Evolutionary conservation across 768 basidiomycete species (phyloP).

Genomic region (Serpula lacrymans): DNA sequence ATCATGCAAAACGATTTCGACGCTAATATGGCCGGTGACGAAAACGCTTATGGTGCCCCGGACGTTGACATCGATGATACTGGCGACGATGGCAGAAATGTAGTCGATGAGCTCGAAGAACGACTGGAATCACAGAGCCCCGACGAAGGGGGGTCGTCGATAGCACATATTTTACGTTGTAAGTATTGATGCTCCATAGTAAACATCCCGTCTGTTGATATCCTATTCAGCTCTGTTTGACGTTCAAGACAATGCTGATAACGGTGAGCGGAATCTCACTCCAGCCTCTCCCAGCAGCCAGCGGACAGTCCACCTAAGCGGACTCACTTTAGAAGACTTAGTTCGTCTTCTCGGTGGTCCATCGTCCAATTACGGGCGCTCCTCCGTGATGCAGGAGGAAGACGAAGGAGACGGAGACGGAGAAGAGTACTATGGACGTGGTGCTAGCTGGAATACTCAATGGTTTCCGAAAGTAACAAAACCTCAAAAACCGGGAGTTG

Average conservation of each 20-base stretch:
- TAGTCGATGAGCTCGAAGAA: slow-evolving; percentile 34
- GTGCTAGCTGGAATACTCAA: slow-evolving; percentile 22
- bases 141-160: slow-evolving; percentile 18
- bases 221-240: slow-evolving; percentile 22
- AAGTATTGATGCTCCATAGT: slow-evolving; percentile 4
- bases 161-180: slow-evolving; percentile 29
- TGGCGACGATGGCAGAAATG: too few relatives aligned
- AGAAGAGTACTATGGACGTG: slow-evolving; percentile 18
- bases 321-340: slow-evolving; percentile 22
- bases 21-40: slow-evolving; percentile 24
- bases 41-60: slow-evolving; percentile 30
- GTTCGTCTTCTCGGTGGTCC: slow-evolving; percentile 16
- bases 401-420: slow-evolving; percentile 35
- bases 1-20: slow-evolving; percentile 3
- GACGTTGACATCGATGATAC: slow-evolving; percentile 33
- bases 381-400: too few relatives aligned
- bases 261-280: too few relatives aligned
- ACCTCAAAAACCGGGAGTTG: slow-evolving; percentile 60
- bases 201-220: slow-evolving; percentile 4
- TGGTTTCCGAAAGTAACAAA: slow-evolving; percentile 45
- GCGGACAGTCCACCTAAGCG: not conserved
- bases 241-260: slow-evolving; percentile 16
- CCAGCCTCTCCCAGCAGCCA: slow-evolving; percentile 3
- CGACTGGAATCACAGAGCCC: too few relatives aligned
- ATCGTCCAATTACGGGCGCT: slow-evolving; percentile 22